phyloP scores from a whole-genome alignment of 1,284 basidiomycete species.

The Schizophyllum commune region DNA sequence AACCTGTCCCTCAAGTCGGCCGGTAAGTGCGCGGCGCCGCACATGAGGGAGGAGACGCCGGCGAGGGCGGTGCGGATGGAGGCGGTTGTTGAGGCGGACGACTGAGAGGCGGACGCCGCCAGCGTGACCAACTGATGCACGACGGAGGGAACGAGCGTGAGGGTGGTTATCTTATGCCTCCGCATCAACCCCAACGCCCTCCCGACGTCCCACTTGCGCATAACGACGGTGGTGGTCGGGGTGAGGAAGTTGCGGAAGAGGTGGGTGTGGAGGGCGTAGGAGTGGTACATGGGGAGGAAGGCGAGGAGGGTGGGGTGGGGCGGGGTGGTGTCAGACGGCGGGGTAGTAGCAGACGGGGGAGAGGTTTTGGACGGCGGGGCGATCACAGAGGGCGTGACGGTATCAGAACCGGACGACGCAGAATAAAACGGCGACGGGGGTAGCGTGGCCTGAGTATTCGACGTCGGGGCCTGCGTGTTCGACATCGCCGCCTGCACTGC shows the following conservation, averaged over 20 bases:
- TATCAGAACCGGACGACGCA: slow-evolving; percentile 15
- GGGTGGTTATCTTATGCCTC: slow-evolving; percentile 38
- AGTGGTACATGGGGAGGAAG: slow-evolving; percentile 64
- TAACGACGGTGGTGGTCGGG: slow-evolving; percentile 42
- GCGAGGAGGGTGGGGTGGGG: slow-evolving; percentile 35
- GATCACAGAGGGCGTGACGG: background rate
- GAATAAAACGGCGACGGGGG: too few relatives aligned
- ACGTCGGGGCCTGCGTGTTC: slow-evolving; percentile 14
- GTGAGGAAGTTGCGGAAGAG: slow-evolving; percentile 39
- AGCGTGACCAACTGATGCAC: slow-evolving; percentile 51
- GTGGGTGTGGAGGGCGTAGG: slow-evolving; percentile 51
- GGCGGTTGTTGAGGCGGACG: too few relatives aligned
- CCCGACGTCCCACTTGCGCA: slow-evolving; percentile 55
- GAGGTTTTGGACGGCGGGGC: background rate
- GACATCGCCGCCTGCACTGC: slow-evolving; percentile 19
- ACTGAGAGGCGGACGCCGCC: too few relatives aligned
- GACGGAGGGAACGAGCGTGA: slow-evolving; percentile 56
- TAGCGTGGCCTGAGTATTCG: too few relatives aligned
- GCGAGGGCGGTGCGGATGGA: slow-evolving; percentile 45
- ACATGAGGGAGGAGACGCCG: slow-evolving; percentile 34
- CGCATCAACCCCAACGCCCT: slow-evolving; percentile 32
- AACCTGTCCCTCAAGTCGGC: slow-evolving; percentile 41
- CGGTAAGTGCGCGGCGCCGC: slow-evolving; percentile 64
- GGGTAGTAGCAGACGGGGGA: background rate
- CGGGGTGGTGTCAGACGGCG: slow-evolving; percentile 28